Evolutionary conservation across 768 basidiomycete species (phyloP).

Genomic region (Boletus rubescentipes): DNA sequence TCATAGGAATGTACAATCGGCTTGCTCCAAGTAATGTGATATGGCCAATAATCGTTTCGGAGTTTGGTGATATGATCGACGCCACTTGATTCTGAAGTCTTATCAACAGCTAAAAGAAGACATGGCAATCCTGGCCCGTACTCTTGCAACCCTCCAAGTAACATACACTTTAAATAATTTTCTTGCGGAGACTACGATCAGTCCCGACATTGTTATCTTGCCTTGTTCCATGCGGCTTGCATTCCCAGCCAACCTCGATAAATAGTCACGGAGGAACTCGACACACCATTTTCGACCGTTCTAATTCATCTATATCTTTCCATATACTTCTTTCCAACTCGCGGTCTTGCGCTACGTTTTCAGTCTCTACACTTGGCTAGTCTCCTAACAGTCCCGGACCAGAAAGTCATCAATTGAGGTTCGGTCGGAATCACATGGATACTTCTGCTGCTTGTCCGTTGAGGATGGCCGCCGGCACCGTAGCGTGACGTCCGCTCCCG

Average conservation of each 20-base stretch:
- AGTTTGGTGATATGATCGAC: neutral
- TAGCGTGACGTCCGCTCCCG: conserved; percentile 1
- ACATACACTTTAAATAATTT: too few relatives aligned
- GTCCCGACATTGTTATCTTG: too few relatives aligned
- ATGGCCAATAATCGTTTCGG: conserved; percentile 12
- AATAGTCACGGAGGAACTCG: too few relatives aligned
- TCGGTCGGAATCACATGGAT: conserved; percentile 4
- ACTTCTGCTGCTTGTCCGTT: conserved; percentile 1
- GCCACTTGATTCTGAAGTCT: too few relatives aligned
- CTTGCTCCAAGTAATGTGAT: conserved; percentile 5
- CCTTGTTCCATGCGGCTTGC: too few relatives aligned
- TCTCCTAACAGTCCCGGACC: neutral
- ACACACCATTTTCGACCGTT: neutral
- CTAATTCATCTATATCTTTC: neutral
- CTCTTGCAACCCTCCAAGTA: too few relatives aligned
- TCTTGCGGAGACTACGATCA: too few relatives aligned
- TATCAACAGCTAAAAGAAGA: neutral
- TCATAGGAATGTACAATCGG: conserved; percentile 7
- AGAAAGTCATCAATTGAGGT: neutral
- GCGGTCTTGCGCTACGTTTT: too few relatives aligned
- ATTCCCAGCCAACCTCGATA: too few relatives aligned
- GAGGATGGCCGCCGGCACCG: conserved; percentile 6
- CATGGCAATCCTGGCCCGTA: too few relatives aligned
- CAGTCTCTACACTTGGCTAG: neutral
- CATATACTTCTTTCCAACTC: neutral